phyloP scores from a whole-genome alignment of 192 early-diverging fungal species.

The Coemansia sp. region DNA sequence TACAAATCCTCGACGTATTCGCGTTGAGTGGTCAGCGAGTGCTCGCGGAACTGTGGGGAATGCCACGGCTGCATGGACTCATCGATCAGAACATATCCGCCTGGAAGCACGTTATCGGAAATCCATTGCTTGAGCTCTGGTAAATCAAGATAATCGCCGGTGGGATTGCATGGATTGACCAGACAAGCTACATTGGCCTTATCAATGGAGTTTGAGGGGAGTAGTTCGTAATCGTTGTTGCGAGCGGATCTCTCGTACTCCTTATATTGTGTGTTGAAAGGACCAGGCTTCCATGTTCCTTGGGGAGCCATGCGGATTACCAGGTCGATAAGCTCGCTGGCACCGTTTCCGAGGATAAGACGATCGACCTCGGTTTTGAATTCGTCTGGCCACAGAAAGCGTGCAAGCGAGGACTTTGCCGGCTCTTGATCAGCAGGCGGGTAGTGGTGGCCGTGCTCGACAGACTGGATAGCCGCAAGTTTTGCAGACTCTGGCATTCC shows the following conservation, averaged over 20 bases:
- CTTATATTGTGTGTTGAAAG: constrained; percentile 84
- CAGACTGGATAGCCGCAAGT: constrained; percentile 66
- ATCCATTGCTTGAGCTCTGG: constrained; percentile 77
- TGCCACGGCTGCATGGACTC: constrained; percentile 97
- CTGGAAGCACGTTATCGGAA: constrained; percentile 68
- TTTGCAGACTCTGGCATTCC: constrained; percentile 77
- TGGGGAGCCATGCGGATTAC: constrained; percentile 74
- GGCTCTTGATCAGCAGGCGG: constrained; percentile 92
- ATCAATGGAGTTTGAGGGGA: constrained; percentile 57
- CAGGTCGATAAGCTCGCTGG: constrained; percentile 87
- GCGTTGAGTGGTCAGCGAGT: constrained; percentile 78
- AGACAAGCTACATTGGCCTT: constrained; percentile 75
- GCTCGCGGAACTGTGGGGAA: constrained; percentile 72
- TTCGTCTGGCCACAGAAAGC: constrained; percentile 74
- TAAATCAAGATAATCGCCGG: constrained; percentile 80
- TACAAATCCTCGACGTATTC: constrained; percentile 65
- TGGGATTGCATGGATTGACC: constrained; percentile 93
- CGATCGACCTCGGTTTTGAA: constrained; percentile 60
- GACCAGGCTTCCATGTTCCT: constrained; percentile 83
- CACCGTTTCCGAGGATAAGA: constrained; percentile 84
- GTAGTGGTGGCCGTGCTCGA: constrained; percentile 79
- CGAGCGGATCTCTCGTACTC: constrained; percentile 86
- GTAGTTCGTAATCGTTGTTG: constrained; percentile 69
- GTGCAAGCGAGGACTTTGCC: constrained; percentile 75
- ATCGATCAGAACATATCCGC: constrained; percentile 81